A percentile compares a stretch with the other conserved stretches of the same genome.
These are phyloP conservation scores for Blastosporella zonata DNA, from an alignment of 1,284 basidiomycete genomes.

Conservation along the genomic window DNA sequence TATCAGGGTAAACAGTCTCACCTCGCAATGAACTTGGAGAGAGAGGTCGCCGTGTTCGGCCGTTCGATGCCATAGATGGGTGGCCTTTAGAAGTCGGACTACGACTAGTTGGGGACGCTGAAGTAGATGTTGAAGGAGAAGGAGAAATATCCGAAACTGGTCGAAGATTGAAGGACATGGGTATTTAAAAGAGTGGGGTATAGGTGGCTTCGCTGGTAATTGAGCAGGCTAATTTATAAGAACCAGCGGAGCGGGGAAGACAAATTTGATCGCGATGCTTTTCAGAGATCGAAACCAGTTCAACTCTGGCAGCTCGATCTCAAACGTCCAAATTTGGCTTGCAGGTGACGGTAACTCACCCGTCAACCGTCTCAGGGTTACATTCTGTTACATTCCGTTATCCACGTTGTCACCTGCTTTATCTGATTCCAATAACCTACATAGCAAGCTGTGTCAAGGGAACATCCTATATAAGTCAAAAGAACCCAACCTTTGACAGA, in stretches of 20 bases:
- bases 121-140: constrained; percentile 37
- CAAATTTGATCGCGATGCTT: constrained; percentile 24
- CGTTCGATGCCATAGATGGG: constrained; percentile 22
- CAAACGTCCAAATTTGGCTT: constrained; percentile 13
- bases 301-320: constrained; percentile 23
- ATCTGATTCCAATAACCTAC: constrained; percentile 16
- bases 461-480: constrained; percentile 15
- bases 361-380: constrained; percentile 18
- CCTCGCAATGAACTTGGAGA: constrained; percentile 56
- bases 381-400: too few species aligned
- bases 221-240: constrained; percentile 27
- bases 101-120: constrained; percentile 31
- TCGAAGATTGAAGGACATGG: constrained; percentile 48
- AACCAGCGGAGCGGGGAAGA: constrained; percentile 22
- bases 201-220: constrained; percentile 17
- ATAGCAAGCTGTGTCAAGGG: constrained; percentile 12
- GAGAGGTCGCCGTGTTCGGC: constrained; percentile 36
- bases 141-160: constrained; percentile 38
- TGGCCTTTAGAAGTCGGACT: constrained; percentile 29
- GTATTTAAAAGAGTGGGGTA: constrained; percentile 14
- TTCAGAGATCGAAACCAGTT: constrained; percentile 29
- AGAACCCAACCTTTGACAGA: constrained; percentile 26
- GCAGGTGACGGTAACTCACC: constrained; percentile 14
- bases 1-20: constrained; percentile 21
- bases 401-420: constrained; percentile 19